Evolutionary conservation across 441 rosid species (phyloP).

Genomic region (Jatropha multifida): DNA sequence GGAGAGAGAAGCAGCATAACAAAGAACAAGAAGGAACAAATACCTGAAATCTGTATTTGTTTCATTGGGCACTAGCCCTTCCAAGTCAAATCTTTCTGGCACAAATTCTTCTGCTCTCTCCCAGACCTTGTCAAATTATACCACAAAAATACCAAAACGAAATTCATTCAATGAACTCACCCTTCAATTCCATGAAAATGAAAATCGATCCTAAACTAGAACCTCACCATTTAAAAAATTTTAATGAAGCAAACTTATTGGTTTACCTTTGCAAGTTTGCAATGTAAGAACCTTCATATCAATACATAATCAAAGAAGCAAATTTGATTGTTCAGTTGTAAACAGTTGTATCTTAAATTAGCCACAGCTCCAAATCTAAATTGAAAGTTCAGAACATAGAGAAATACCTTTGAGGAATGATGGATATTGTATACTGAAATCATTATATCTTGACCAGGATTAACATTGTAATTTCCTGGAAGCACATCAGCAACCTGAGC

Average conservation of each 20-base stretch:
- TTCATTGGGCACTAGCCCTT: constrained; percentile 83
- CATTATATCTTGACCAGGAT: constrained; percentile 92
- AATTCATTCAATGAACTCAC: constrained; percentile 1
- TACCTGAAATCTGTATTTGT: constrained; percentile 88
- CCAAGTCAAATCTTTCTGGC: constrained; percentile 78
- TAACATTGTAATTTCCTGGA: constrained; percentile 87
- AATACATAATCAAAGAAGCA: neutral
- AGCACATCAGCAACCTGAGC: constrained; percentile 78
- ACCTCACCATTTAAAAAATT: neutral
- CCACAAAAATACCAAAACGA: neutral
- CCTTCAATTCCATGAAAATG: constrained; percentile 4
- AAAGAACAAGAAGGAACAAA: constrained; percentile 8
- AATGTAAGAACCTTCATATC: neutral
- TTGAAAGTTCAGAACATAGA: constrained; percentile 12
- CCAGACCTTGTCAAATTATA: constrained; percentile 65
- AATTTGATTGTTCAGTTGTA: neutral
- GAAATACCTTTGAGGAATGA: constrained; percentile 68
- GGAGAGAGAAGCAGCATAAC: neutral
- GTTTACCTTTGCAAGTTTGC: neutral
- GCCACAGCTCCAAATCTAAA: constrained; percentile 1
- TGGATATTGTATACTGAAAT: constrained; percentile 92
- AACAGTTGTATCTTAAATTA: neutral
- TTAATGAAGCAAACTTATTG: neutral
- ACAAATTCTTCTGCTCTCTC: constrained; percentile 84
- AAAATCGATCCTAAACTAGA: neutral